Conservation (phyloP, 352 stramenopile species). For the Phytophthora fragariae region DNA sequence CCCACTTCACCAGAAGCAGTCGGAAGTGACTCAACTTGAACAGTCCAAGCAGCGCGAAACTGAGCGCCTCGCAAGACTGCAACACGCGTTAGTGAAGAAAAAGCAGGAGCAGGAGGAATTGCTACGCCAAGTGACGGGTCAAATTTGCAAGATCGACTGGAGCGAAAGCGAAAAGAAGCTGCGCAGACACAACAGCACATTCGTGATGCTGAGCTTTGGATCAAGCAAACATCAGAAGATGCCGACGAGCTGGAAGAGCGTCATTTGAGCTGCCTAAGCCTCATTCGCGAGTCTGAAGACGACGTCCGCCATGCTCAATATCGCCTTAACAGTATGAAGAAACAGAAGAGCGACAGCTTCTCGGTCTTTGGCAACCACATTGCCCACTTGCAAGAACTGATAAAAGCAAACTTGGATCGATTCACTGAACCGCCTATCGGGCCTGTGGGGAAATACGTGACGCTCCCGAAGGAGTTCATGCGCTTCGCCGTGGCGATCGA, state of each 20-base stretch:
- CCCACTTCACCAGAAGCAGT: slow-evolving; percentile 60
- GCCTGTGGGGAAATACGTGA: slow-evolving; percentile 68
- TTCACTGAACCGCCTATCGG: slow-evolving; percentile 75
- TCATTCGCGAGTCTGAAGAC: slow-evolving; percentile 55
- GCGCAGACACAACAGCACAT: slow-evolving; percentile 16
- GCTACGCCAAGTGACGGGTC: slow-evolving; percentile 49
- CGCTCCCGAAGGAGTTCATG: slow-evolving; percentile 64
- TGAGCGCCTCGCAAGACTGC: slow-evolving; percentile 48
- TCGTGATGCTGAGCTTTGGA: neutral
- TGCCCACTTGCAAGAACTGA: slow-evolving; percentile 66
- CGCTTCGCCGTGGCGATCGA: slow-evolving; percentile 70
- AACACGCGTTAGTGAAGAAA: slow-evolving; percentile 58
- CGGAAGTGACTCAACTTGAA: slow-evolving; percentile 58
- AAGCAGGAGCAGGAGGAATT: slow-evolving; percentile 47
- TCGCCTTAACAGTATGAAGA: slow-evolving; percentile 46
- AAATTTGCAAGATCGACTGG: slow-evolving; percentile 51
- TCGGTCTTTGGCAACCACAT: slow-evolving; percentile 67
- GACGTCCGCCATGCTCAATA: slow-evolving; percentile 46
- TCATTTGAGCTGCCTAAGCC: slow-evolving; percentile 49
- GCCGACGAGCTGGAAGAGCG: slow-evolving; percentile 47
- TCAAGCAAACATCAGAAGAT: neutral
- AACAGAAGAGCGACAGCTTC: slow-evolving; percentile 57
- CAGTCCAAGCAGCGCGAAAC: slow-evolving; percentile 48
- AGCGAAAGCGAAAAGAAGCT: slow-evolving; percentile 53
- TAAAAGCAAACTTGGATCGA: slow-evolving; percentile 61